These are phyloP conservation scores for Wallacemonas sp. DNA, from an alignment of 208 protist genomes.

Conservation along the genomic window DNA sequence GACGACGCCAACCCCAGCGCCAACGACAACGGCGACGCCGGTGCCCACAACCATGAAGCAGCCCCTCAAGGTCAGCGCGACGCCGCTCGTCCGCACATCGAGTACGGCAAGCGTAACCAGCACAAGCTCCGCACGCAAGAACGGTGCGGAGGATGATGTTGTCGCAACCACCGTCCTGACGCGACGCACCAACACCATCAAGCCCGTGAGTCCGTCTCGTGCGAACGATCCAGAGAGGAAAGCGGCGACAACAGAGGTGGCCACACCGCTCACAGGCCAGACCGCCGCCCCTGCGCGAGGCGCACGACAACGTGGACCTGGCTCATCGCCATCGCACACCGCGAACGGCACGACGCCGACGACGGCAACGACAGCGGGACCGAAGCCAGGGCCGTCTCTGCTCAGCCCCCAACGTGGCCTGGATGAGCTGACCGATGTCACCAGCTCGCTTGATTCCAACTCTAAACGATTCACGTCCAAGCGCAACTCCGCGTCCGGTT, in stretches of 20 bases:
- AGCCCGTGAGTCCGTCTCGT: neutral
- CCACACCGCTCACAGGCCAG: neutral
- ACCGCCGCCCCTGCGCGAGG: neutral
- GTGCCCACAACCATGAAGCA: neutral
- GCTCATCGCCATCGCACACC: neutral
- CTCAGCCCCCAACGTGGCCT: neutral
- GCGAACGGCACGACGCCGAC: neutral
- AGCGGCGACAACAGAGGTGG: neutral
- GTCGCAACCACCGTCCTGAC: neutral
- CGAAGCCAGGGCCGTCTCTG: constrained; percentile 6
- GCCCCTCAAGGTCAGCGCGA: too few relatives aligned
- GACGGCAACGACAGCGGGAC: neutral
- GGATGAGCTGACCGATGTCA: constrained; percentile 8
- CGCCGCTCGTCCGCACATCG: too few relatives aligned
- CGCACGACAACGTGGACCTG: neutral
- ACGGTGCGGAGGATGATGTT: neutral
- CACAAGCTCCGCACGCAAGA: too few relatives aligned
- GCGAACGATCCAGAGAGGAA: neutral
- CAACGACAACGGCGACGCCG: constrained; percentile 5
- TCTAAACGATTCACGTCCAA: neutral
- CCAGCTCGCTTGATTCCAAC: constrained; percentile 6
- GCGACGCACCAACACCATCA: neutral
- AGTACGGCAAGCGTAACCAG: too few relatives aligned
- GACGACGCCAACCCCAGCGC: neutral
- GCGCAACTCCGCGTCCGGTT: too few relatives aligned